Evolutionary conservation across 2,329 filamentous ascomycete genomes (phyloP).

Genomic region (Aspergillus intermedius): DNA sequence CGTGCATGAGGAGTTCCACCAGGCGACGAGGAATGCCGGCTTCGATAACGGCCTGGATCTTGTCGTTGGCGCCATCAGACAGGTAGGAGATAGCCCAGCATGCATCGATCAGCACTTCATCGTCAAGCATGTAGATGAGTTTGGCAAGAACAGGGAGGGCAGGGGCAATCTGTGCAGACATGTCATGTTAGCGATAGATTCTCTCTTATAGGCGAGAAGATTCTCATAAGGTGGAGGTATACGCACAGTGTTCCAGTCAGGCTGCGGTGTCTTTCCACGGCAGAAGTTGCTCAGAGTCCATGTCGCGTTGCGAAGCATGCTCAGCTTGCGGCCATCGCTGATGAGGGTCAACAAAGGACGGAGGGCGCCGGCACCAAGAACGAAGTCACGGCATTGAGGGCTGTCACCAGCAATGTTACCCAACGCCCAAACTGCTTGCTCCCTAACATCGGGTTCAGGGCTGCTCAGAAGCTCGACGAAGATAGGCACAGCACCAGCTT

Average conservation of each 20-base stretch:
- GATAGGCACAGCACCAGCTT: slow-evolving; percentile 95
- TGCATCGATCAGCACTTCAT: slow-evolving; percentile 96
- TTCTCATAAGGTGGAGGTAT: slow-evolving; percentile 3
- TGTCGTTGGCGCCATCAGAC: slow-evolving; percentile 96
- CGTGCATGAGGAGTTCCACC: slow-evolving; percentile 95
- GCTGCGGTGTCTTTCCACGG: slow-evolving; percentile 97
- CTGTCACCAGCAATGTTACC: slow-evolving; percentile 99
- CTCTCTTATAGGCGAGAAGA: background rate
- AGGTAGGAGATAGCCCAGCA: slow-evolving; percentile 99
- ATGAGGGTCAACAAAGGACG: slow-evolving; percentile 83
- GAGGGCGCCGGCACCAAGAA: slow-evolving; percentile 82
- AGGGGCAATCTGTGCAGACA: slow-evolving; percentile 67
- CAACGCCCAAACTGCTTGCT: slow-evolving; percentile 97
- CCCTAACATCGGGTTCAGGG: slow-evolving; percentile 93
- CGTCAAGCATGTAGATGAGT: slow-evolving; percentile 95
- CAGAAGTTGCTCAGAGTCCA: slow-evolving; percentile 99
- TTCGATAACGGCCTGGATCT: slow-evolving; percentile 98
- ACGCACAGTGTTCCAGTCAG: slow-evolving; percentile 91
- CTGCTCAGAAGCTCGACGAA: slow-evolving; percentile 94
- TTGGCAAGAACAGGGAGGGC: slow-evolving; percentile 93
- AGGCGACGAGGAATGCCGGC: slow-evolving; percentile 93
- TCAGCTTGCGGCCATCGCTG: slow-evolving; percentile 95
- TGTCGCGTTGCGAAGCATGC: slow-evolving; percentile 97
- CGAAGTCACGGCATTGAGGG: slow-evolving; percentile 94
- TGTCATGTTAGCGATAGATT: slow-evolving; percentile 16